phyloP scores from a whole-genome alignment of 305 asterid genomes.

The Fraxinus albicans region DNA sequence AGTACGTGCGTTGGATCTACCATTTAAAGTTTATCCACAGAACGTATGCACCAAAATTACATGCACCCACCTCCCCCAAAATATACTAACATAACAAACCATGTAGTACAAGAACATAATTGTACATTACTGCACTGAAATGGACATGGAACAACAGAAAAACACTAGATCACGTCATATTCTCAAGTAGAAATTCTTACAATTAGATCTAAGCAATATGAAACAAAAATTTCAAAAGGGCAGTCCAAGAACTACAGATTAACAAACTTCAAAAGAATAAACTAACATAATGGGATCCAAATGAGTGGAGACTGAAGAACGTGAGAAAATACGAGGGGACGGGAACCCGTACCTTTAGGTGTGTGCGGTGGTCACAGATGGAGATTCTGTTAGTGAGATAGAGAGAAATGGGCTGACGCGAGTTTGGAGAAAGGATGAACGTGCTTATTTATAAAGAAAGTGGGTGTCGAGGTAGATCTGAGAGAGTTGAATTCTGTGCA shows the following conservation, averaged over 20 bases:
- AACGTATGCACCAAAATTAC: background rate
- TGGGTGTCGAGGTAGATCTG: conserved; percentile 28
- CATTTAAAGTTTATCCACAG: conserved; percentile 18
- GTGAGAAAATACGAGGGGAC: conserved; percentile 8
- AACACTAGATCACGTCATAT: conserved; percentile 13
- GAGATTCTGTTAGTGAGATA: conserved; percentile 14
- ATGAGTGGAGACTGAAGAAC: background rate
- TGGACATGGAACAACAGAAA: background rate
- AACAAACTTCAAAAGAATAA: background rate
- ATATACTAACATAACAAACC: background rate
- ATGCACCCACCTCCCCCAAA: conserved; percentile 7
- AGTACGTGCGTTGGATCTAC: no score
- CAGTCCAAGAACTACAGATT: conserved; percentile 9
- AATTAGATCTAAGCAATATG: conserved; percentile 30
- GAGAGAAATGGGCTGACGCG: conserved; percentile 40
- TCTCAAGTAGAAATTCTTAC: conserved; percentile 14
- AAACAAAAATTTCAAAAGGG: conserved; percentile 5
- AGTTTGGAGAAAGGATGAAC: conserved; percentile 25
- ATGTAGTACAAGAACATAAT: background rate
- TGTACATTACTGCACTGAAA: background rate
- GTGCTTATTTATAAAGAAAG: conserved; percentile 22
- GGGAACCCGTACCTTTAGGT: conserved; percentile 39
- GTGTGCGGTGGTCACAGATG: conserved; percentile 10
- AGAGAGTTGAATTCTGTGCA: conserved; percentile 8
- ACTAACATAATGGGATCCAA: background rate